Evolutionary conservation across 768 basidiomycete species (phyloP), one percentile per base, ranked within the genome.

Genomic region (Symmetrospora coprosmae): DNA sequence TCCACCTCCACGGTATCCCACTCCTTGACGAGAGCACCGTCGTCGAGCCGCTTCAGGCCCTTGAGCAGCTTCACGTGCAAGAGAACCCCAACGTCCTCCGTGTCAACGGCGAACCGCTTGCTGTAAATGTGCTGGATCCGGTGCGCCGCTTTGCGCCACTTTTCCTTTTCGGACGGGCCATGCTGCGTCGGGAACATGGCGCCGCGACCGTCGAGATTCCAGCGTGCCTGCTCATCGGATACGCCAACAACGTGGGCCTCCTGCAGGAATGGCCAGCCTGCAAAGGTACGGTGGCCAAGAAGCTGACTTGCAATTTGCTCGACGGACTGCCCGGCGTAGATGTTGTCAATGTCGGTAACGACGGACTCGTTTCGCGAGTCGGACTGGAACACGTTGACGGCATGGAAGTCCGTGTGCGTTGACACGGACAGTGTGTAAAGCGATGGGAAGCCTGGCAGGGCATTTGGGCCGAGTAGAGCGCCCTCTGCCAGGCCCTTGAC

Each of bases 401-500:
- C 81, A 68, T 97, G 92, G 72, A 81, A 79, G 16, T 83, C 89
- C 23, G 97, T 76, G 23, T 76, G 74, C 11, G 84, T 82, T 0
- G 79, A 81, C 68, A 88, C 79, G 0, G 86, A 86, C 7, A 97
- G 77, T 0, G 91, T 94, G 63, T 91, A 80, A 30, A 97, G 78
- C 1, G 94, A 92, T 0, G 94, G 92, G 79, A 99, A 99, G 9
- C 94, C 94, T 0, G 94, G 89, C 5, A 97, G 77, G 5, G 90
- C 87, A 34, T 82, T 78, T 4, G 80, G 78, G 49, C 92, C 92
- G 9, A 91, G 81, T 56, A 81, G 80, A 9, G 89, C 91, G 17
- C 92, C 91, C 27, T 90, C 84, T 62, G 86, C 81, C 0, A 97
- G 79, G 4, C 92, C 92, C 39, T 84, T 79, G 35, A 91, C 78